Evolutionary conservation across 352 stramenopile genomes (phyloP).

Genomic region (Phytophthora pseudosyringae): DNA sequence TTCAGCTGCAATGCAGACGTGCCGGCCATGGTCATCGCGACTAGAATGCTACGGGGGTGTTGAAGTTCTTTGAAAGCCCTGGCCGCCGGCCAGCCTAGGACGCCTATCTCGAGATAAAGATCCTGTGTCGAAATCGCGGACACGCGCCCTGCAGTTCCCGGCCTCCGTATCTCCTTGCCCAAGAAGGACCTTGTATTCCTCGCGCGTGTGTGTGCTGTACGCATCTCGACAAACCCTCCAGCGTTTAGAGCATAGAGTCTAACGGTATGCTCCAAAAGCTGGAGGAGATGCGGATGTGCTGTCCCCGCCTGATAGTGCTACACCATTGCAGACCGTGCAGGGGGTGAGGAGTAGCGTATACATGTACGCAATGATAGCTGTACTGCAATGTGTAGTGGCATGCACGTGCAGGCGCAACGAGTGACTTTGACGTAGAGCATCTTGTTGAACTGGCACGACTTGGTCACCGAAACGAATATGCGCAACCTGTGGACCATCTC

Average conservation of each 20-base stretch:
- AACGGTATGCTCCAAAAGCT: slow-evolving; percentile 7
- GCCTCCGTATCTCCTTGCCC: slow-evolving; percentile 23
- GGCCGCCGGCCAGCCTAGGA: not conserved
- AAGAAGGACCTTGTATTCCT: slow-evolving; percentile 6
- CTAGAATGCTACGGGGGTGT: slow-evolving; percentile 12
- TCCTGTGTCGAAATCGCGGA: slow-evolving; percentile 26
- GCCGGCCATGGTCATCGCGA: slow-evolving; percentile 16
- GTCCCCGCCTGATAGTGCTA: not conserved
- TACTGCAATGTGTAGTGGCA: slow-evolving; percentile 8
- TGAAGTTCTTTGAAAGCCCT: slow-evolving; percentile 11
- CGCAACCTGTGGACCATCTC: slow-evolving; percentile 11
- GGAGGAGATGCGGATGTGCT: slow-evolving; percentile 3
- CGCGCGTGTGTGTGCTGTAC: not conserved
- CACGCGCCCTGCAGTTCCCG: slow-evolving; percentile 2
- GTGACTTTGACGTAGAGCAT: slow-evolving; percentile 2
- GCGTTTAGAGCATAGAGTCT: too few species aligned
- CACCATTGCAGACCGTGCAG: not conserved
- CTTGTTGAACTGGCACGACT: slow-evolving; percentile 6
- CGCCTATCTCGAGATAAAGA: slow-evolving; percentile 27
- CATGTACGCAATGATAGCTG: not conserved
- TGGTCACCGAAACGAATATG: slow-evolving; percentile 14
- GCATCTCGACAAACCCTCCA: not conserved
- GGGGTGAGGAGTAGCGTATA: not conserved
- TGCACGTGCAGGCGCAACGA: slow-evolving; percentile 8
- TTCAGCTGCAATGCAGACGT: slow-evolving; percentile 20